Evolutionary conservation across 2,329 filamentous ascomycete genomes (phyloP), one percentile per base, ranked within the genome.

Genomic region (Zymoseptoria passerinii): DNA sequence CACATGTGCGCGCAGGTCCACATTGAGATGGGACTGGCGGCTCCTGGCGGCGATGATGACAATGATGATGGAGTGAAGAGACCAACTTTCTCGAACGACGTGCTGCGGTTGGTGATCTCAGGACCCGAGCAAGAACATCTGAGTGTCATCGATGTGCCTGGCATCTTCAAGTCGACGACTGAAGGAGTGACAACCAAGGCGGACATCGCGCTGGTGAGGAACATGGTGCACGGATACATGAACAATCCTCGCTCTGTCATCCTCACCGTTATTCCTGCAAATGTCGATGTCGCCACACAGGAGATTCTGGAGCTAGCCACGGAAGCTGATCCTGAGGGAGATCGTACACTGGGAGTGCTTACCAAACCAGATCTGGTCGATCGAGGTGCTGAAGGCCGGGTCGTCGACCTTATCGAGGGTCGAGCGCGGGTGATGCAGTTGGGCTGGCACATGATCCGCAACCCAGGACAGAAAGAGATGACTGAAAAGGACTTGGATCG

Each of bases 241-340:
- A 35, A 67, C 19, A 75, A 75, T 54, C 64, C 67, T 0, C 68
- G 75, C 4, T 73, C 72, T 1, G 69, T 77, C 48, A 77, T 78
- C 29, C 68, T 79, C 1, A 69, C 74, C 0, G 77, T 80, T 0
- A 65, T 79, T 2, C 74, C 73, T 0, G 73, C 75, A 8, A 75
- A 74, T 28, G 72, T 74, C 3, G 77, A 81, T 54, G 69, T 78
- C 28, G 74, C 73, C 0, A 80, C 72, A 0, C 76, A 80, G 54
- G 73, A 76, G 35, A 79, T 81, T 44, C 65, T 80, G 1, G 66
- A 74, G 27, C 64, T 75, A 48, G 76, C 77, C 50, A 69, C 70
- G 8, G 61, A 70, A 6, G 59, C 61, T 9, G 75, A 78, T 59
- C 54, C 57, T 5, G 35, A 63, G 1, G 71, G 72, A 4, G 56